Conservation (phyloP, 2,329 filamentous ascomycete genomes). For the Parastagonospora nodorum region DNA sequence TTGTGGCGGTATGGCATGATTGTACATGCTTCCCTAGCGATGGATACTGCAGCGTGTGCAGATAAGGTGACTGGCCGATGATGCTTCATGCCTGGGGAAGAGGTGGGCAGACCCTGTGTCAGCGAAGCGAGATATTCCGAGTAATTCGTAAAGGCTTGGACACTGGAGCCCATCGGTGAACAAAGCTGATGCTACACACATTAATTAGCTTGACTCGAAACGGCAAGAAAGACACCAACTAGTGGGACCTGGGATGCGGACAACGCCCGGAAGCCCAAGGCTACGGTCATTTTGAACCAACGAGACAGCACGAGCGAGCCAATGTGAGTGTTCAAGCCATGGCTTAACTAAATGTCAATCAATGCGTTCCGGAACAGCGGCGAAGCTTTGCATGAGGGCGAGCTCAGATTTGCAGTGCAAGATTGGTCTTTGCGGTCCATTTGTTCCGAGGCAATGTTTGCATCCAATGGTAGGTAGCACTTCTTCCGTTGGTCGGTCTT, state of each 20-base stretch:
- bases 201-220: slow-evolving; percentile 42
- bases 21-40: slow-evolving; percentile 40
- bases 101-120: slow-evolving; percentile 38
- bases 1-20: slow-evolving; percentile 43
- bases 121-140: slow-evolving; percentile 36
- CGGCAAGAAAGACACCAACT: slow-evolving; percentile 26
- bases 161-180: slow-evolving; percentile 33
- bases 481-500: slow-evolving; percentile 38
- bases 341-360: slow-evolving; percentile 23
- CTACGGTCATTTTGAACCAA: slow-evolving; percentile 20
- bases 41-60: slow-evolving; percentile 46
- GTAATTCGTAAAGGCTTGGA: slow-evolving; percentile 28
- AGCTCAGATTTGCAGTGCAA: slow-evolving; percentile 19
- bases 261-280: slow-evolving; percentile 25
- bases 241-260: slow-evolving; percentile 26
- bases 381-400: slow-evolving; percentile 19
- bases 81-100: slow-evolving; percentile 38
- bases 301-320: slow-evolving; percentile 18
- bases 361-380: slow-evolving; percentile 32
- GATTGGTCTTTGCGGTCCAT: slow-evolving; percentile 22
- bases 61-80: slow-evolving; percentile 57
- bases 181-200: slow-evolving; percentile 39
- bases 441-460: slow-evolving; percentile 30
- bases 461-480: slow-evolving; percentile 16
- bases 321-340: slow-evolving; percentile 24